Conservation (phyloP, 768 basidiomycete species). For the Neoboletus magnificus region DNA sequence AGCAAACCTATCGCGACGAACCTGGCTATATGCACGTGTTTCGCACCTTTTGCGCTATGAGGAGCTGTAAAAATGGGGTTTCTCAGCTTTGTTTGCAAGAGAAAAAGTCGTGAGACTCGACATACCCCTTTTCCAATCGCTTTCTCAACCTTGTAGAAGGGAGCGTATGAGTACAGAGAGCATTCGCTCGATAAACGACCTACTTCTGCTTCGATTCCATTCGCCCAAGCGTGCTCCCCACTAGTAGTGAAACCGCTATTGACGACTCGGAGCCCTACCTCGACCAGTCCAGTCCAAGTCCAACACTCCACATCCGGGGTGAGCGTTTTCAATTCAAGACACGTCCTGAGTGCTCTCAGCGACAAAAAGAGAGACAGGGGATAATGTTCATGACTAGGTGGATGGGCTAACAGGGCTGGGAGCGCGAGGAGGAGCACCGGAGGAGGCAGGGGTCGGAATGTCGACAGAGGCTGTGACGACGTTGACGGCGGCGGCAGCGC, state of each 20-base stretch:
- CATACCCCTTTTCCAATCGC: slow-evolving; percentile 70
- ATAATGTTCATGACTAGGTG: slow-evolving; percentile 59
- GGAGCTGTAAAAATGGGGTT: slow-evolving; percentile 33
- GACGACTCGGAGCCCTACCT: slow-evolving; percentile 60
- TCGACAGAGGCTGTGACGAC: neutral
- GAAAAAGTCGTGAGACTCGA: slow-evolving; percentile 8
- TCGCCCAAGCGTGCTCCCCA: slow-evolving; percentile 42
- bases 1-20: neutral
- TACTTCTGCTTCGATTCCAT: slow-evolving; percentile 56
- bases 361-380: slow-evolving; percentile 54
- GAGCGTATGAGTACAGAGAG: neutral
- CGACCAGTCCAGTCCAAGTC: slow-evolving; percentile 68
- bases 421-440: slow-evolving; percentile 57
- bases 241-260: slow-evolving; percentile 40
- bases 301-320: slow-evolving; percentile 62
- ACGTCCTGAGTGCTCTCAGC: slow-evolving; percentile 51
- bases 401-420: slow-evolving; percentile 58
- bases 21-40: slow-evolving; percentile 1
- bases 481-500: neutral
- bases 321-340: slow-evolving; percentile 48
- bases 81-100: neutral
- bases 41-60: slow-evolving; percentile 59
- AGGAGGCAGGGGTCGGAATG: slow-evolving; percentile 36
- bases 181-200: neutral
- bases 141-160: slow-evolving; percentile 46